Conservation (phyloP, 306 rosid species). For the cucumber (Cucumis sativus) region Cucumber_9930_V3 NC_026656.2:2153501-2154000, state of each 20-base stretch:
- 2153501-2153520: too few relatives aligned
- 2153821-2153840: slow-evolving; percentile 50
- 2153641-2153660: slow-evolving; percentile 47
- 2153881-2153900: slow-evolving; percentile 44
- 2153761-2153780: slow-evolving; percentile 89
- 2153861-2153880: slow-evolving; percentile 35
- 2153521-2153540: background rate
- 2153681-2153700: slow-evolving; percentile 93
- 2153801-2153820: slow-evolving; percentile 67
- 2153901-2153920: slow-evolving; percentile 39
- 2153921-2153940: slow-evolving; percentile 35
- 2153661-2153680: slow-evolving; percentile 97
- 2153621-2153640: background rate
- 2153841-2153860: slow-evolving; percentile 57
- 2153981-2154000: slow-evolving; percentile 98
- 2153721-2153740: slow-evolving; percentile 96
- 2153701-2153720: slow-evolving; percentile 98
- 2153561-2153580: background rate
- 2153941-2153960: slow-evolving; percentile 55
- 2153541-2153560: background rate
- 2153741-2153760: slow-evolving; percentile 98
- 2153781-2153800: slow-evolving; percentile 51
- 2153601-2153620: background rate
- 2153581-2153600: background rate
- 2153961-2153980: slow-evolving; percentile 73